Percentiles rank a stretch among this genome's conserved stretches.
phyloP scores from a whole-genome alignment of 192 early-diverging fungal species.

The Coemansia sp. region DNA sequence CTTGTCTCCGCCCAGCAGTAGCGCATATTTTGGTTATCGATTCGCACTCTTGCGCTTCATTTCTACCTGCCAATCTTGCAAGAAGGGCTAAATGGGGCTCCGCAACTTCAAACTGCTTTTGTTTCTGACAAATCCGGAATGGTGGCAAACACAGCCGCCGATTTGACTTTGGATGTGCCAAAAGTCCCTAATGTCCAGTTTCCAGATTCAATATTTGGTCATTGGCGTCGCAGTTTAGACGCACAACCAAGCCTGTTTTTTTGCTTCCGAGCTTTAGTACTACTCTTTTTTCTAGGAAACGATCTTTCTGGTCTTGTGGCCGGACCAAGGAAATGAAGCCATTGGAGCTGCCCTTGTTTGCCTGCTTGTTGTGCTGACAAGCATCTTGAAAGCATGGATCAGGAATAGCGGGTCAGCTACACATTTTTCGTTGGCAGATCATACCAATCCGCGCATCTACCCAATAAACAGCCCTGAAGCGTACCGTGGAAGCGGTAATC shows the following conservation, averaged over 20 bases:
- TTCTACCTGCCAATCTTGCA: too few relatives aligned
- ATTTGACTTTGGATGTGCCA: neutral
- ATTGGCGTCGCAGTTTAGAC: neutral
- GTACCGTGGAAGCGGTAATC: neutral
- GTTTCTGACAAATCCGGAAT: neutral
- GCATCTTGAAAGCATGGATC: too few relatives aligned
- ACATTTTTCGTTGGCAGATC: neutral
- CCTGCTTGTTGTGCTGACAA: too few relatives aligned
- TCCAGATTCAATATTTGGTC: neutral
- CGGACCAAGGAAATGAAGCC: neutral
- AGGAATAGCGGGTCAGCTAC: too few relatives aligned
- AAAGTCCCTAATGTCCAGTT: neutral
- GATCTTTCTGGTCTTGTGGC: neutral
- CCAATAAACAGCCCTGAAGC: neutral
- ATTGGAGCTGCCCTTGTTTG: neutral
- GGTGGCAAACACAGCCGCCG: neutral
- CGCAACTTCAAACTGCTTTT: neutral
- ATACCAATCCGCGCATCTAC: neutral
- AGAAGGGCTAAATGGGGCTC: too few relatives aligned
- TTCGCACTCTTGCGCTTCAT: too few relatives aligned
- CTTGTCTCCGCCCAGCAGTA: too few relatives aligned
- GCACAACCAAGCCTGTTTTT: neutral
- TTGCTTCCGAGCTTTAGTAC: neutral
- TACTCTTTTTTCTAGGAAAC: too few relatives aligned
- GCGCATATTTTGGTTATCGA: too few relatives aligned